Conservation (phyloP, 228 moss, liverwort and hornwort genomes). For the Sphagnum magellanicum region DNA sequence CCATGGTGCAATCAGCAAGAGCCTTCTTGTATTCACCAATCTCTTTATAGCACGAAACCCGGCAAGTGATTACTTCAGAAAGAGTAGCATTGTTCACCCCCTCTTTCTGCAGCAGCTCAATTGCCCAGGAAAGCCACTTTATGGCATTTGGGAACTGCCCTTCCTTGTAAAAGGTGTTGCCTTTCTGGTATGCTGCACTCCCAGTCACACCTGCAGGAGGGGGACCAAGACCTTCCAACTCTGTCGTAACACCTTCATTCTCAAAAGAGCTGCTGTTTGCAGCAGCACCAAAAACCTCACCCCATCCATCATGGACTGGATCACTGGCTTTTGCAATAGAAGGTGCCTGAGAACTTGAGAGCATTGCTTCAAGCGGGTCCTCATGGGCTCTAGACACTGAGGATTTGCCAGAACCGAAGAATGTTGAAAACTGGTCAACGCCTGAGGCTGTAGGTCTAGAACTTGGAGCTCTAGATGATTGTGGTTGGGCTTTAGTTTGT, state of each 20-base stretch:
- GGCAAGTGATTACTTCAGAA: slow-evolving; percentile 62
- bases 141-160: slow-evolving; percentile 98
- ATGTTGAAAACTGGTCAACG: slow-evolving; percentile 30
- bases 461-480: slow-evolving; percentile 16
- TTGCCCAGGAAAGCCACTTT: slow-evolving; percentile 95
- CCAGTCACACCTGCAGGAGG: slow-evolving; percentile 78
- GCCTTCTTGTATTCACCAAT: slow-evolving; percentile 99
- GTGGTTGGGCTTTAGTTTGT: slow-evolving; percentile 13
- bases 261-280: slow-evolving; percentile 47
- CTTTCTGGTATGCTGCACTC: slow-evolving; percentile 51
- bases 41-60: slow-evolving; percentile 92
- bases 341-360: slow-evolving; percentile 37
- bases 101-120: slow-evolving; percentile 66
- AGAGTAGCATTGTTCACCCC: slow-evolving; percentile 33
- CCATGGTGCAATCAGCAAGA: slow-evolving; percentile 85
- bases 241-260: slow-evolving; percentile 71
- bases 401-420: slow-evolving; percentile 31
- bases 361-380: slow-evolving; percentile 34
- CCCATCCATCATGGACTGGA: slow-evolving; percentile 72
- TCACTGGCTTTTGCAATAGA: slow-evolving; percentile 20
- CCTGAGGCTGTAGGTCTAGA: slow-evolving; percentile 46
- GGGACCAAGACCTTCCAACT: slow-evolving; percentile 87
- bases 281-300: slow-evolving; percentile 59
- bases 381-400: slow-evolving; percentile 15
- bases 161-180: slow-evolving; percentile 72